Evolutionary conservation across 2,329 filamentous ascomycete genomes (phyloP).

Genomic region (Periconia sp.): DNA sequence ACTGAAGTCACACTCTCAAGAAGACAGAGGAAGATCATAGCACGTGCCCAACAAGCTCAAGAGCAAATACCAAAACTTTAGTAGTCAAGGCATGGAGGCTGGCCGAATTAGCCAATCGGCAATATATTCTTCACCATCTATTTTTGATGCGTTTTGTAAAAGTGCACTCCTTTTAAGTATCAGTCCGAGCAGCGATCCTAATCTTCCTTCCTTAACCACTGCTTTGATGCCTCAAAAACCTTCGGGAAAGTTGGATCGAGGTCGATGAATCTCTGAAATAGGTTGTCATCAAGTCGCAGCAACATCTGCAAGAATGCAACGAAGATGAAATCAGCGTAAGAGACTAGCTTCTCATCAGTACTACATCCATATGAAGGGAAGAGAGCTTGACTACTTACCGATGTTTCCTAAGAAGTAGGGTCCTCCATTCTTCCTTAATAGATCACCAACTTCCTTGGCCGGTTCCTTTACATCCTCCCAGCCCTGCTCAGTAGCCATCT

Average conservation of each 20-base stretch:
- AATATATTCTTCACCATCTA: too few relatives aligned
- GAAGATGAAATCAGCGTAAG: constrained; percentile 59
- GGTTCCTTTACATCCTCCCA: constrained; percentile 55
- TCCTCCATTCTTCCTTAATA: constrained; percentile 64
- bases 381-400: constrained; percentile 37
- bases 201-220: constrained; percentile 50
- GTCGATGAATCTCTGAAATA: constrained; percentile 48
- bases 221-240: constrained; percentile 47
- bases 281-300: constrained; percentile 40
- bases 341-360: constrained; percentile 29
- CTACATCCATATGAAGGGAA: too few relatives aligned
- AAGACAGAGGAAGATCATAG: too few relatives aligned
- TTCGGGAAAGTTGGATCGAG: constrained; percentile 45
- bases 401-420: constrained; percentile 67
- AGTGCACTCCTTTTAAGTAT: too few relatives aligned
- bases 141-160: too few relatives aligned
- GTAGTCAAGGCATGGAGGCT: too few relatives aligned
- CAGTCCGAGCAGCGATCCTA: too few relatives aligned
- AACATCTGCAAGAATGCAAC: constrained; percentile 56
- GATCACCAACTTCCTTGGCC: constrained; percentile 43
- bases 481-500: constrained; percentile 56
- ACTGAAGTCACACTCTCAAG: too few relatives aligned
- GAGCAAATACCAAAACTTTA: too few relatives aligned
- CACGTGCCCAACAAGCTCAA: too few relatives aligned
- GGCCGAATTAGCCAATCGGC: too few relatives aligned